Percentiles rank a stretch among this genome's conserved stretches.
Conservation (phyloP, 164 flowering plant species). For the Brasenia schreberi region DNA sequence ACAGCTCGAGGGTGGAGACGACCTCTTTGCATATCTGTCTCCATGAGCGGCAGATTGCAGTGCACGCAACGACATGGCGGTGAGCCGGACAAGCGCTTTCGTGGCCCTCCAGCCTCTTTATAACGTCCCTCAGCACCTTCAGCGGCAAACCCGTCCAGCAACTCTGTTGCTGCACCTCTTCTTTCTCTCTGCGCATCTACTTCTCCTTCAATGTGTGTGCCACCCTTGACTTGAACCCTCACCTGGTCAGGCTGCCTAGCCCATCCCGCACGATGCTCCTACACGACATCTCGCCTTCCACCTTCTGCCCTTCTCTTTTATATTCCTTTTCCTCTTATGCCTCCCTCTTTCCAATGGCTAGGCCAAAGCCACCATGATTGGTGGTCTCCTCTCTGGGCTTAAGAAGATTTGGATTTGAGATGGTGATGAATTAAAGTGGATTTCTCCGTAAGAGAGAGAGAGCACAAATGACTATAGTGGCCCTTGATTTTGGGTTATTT, state of each 20-base stretch:
- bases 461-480: too few species aligned
- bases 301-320: too few species aligned
- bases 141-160: slow-evolving; percentile 64
- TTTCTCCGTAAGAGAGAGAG: background rate
- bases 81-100: slow-evolving; percentile 70
- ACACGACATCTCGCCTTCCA: slow-evolving; percentile 3
- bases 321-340: too few species aligned
- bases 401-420: background rate
- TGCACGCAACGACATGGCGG: slow-evolving; percentile 45
- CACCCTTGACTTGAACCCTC: slow-evolving; percentile 5
- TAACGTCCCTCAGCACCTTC: slow-evolving; percentile 54
- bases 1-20: slow-evolving; percentile 50
- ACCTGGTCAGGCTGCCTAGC: slow-evolving; percentile 9
- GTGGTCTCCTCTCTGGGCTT: background rate
- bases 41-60: slow-evolving; percentile 67
- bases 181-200: background rate
- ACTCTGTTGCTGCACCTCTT: slow-evolving; percentile 3
- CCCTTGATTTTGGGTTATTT: too few species aligned
- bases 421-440: background rate
- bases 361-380: slow-evolving; percentile 7
- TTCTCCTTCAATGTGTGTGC: slow-evolving; percentile 1
- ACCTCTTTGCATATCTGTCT: slow-evolving; percentile 50
- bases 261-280: slow-evolving; percentile 10
- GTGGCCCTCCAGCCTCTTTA: slow-evolving; percentile 55
- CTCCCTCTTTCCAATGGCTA: background rate